phyloP scores from a whole-genome alignment of 495 filamentous ascomycete species.

The Penicillium verhagenii region DNA sequence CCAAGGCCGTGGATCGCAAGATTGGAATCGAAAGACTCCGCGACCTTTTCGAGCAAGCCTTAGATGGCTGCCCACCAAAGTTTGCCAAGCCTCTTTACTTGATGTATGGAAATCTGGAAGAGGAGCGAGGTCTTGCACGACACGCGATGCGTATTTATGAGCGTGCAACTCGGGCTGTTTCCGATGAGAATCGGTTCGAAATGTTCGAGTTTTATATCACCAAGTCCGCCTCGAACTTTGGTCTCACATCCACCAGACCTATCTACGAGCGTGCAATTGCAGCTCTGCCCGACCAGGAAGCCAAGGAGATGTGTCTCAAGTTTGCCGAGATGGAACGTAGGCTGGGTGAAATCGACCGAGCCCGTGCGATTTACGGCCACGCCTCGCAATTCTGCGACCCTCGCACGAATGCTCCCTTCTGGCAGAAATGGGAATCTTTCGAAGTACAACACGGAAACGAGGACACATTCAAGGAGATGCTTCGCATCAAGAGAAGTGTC shows the following conservation, averaged over 20 bases:
- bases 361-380: slow-evolving; percentile 92
- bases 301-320: slow-evolving; percentile 96
- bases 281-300: slow-evolving; percentile 88
- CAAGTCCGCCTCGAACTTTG: slow-evolving; percentile 97
- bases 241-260: slow-evolving; percentile 87
- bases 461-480: slow-evolving; percentile 99
- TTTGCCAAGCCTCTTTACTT: slow-evolving; percentile 95
- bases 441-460: slow-evolving; percentile 98
- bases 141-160: slow-evolving; percentile 99
- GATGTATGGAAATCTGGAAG: slow-evolving; percentile 98
- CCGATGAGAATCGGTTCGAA: slow-evolving; percentile 90
- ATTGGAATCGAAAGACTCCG: slow-evolving; percentile 92
- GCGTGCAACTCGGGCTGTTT: slow-evolving; percentile 90
- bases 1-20: slow-evolving; percentile 93
- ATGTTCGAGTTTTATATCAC: slow-evolving; percentile 99
- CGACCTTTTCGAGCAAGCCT: slow-evolving; percentile 95
- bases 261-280: slow-evolving; percentile 97
- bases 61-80: slow-evolving; percentile 91
- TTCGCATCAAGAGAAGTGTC: slow-evolving; percentile 94
- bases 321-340: slow-evolving; percentile 98
- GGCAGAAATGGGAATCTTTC: slow-evolving; percentile 96
- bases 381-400: slow-evolving; percentile 98
- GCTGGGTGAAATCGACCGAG: slow-evolving; percentile 94
- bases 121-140: slow-evolving; percentile 91
- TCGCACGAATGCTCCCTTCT: slow-evolving; percentile 82